Evolutionary conservation across 2,329 filamentous ascomycete genomes (phyloP).

Genomic region (Rugonectria rugulosa): DNA sequence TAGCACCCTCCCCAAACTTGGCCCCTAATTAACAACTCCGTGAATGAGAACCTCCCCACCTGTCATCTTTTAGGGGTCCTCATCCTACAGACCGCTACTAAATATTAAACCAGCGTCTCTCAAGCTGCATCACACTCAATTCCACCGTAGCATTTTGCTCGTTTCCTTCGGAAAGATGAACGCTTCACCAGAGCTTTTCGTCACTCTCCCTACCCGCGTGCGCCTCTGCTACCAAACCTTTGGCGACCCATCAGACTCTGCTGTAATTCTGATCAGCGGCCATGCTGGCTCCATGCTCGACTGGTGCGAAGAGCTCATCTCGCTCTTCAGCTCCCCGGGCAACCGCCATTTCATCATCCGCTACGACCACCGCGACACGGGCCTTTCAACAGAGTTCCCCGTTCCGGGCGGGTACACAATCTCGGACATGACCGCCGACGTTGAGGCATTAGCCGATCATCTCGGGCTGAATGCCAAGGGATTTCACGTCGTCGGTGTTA

Average conservation of each 20-base stretch:
- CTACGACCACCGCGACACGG: slow-evolving; percentile 37
- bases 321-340: slow-evolving; percentile 23
- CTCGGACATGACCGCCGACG: slow-evolving; percentile 37
- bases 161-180: slow-evolving; percentile 23
- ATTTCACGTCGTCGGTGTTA: slow-evolving; percentile 37
- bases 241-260: slow-evolving; percentile 34
- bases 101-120: too few relatives aligned
- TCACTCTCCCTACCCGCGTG: slow-evolving; percentile 34
- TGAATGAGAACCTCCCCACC: too few relatives aligned
- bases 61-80: too few relatives aligned
- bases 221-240: slow-evolving; percentile 42
- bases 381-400: slow-evolving; percentile 35
- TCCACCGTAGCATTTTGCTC: too few relatives aligned
- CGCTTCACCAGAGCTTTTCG: slow-evolving; percentile 35
- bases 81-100: too few relatives aligned
- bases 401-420: slow-evolving; percentile 36
- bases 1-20: too few relatives aligned
- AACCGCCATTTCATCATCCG: slow-evolving; percentile 31
- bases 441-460: slow-evolving; percentile 39
- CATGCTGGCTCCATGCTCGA: slow-evolving; percentile 36
- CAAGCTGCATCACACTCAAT: too few relatives aligned
- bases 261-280: slow-evolving; percentile 36
- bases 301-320: slow-evolving; percentile 31
- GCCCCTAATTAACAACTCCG: too few relatives aligned
- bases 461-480: slow-evolving; percentile 27